A percentile compares a stretch with the other conserved stretches of the same genome.
Evolutionary conservation across 169 alveolate species (phyloP).

Genomic region (Plasmodium malariae): DNA sequence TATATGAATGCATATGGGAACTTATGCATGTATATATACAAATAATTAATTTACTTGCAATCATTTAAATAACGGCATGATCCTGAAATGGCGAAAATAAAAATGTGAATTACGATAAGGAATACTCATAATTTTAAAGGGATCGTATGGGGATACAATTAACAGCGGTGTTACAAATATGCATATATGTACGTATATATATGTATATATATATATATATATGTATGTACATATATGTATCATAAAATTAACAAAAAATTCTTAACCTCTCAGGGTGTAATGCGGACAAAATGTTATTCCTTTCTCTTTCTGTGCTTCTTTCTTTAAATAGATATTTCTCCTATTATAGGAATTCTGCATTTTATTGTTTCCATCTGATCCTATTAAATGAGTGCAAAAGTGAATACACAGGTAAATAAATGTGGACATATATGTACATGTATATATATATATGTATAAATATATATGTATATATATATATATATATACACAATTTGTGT

Average conservation of each 20-base stretch:
- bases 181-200: background rate
- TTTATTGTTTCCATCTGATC: constrained; percentile 57
- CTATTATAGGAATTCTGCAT: constrained; percentile 34
- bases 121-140: background rate
- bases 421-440: background rate
- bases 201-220: constrained; percentile 8
- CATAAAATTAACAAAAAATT: background rate
- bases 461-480: background rate
- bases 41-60: constrained; percentile 68
- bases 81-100: constrained; percentile 51
- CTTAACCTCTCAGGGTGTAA: constrained; percentile 75
- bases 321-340: constrained; percentile 33
- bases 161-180: too few species aligned
- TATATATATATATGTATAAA: background rate
- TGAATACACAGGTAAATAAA: background rate
- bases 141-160: background rate
- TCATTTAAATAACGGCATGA: constrained; percentile 72
- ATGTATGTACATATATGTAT: background rate
- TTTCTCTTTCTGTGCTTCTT: constrained; percentile 47
- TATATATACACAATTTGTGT: background rate
- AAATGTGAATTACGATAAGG: background rate
- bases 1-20: background rate
- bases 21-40: background rate
- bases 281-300: constrained; percentile 70
- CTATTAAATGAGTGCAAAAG: background rate